Base-by-base conservation (phyloP, 768 basidiomycete species). In the Calocybe cyanea region DNA sequence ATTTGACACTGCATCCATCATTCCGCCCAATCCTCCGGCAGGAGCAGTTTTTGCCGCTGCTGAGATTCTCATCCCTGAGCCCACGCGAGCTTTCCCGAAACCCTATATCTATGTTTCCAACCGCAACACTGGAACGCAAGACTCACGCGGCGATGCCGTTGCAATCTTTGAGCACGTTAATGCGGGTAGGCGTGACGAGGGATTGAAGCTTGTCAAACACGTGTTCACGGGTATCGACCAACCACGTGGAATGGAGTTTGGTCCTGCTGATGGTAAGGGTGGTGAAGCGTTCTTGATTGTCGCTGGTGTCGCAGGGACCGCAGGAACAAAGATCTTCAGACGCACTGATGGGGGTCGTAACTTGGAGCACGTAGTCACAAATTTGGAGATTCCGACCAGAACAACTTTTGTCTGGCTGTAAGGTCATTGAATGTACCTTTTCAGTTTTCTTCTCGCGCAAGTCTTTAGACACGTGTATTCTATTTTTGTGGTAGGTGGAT, bases 21-120 rank as follows among this genome's bases (percentile, higher is more conserved):
- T 78, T 17, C 77, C 83, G 4, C 51, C 61, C 56, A 62, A 62
- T 65, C 71, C 20, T 38, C 69, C 51, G 47, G 62, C 51, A 53
- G 73, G 25, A 44, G 56, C 49, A 60, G 66, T 53, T 57, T 82
- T 74, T 56, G 78, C 75, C 8, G 83, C 76, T 0, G 83, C 69
- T 7, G 85, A 86, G 54, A 76, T 87, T 52, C 72, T 85, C 36
- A 76, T 85, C 48, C 77, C 84, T 0, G 50, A 68, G 11, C 66
- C 73, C 1, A 72, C 72, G 1, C 19, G 45, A 2, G 54, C 57
- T 17, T 86, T 80, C 67, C 73, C 72, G 0, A 66, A 53, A 2
- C 69, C 76, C 0, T 80, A 76, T 52, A 75, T 86, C 53, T 87
- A 86, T 63, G 73, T 70, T 15, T 84, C 84, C 3, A 87, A 87